These are phyloP conservation scores for Aspergillus indologenus DNA, from an alignment of 495 filamentous ascomycete genomes.

Conservation along the genomic window DNA sequence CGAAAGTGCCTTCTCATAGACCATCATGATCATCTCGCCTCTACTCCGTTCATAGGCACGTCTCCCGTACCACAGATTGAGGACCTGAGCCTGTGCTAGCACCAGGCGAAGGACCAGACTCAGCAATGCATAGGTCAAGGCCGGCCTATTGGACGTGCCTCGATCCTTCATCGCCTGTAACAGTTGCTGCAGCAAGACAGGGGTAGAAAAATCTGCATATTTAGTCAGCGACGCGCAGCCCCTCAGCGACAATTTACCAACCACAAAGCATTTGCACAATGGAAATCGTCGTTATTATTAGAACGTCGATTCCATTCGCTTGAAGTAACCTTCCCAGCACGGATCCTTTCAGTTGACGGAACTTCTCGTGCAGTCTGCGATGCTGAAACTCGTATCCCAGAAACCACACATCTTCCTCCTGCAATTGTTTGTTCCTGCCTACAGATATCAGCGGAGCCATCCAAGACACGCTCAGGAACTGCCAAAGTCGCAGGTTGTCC, in stretches of 20 bases:
- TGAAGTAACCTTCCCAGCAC: conserved; percentile 63
- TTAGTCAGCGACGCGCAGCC: conserved; percentile 10
- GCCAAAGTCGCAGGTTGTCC: conserved; percentile 73
- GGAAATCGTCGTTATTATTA: conserved; percentile 60
- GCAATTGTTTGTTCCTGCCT: conserved; percentile 58
- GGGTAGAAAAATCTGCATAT: conserved; percentile 52
- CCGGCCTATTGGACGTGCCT: conserved; percentile 45
- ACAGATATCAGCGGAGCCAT: conserved; percentile 67
- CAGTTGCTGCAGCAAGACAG: conserved; percentile 69
- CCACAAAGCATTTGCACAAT: conserved; percentile 60
- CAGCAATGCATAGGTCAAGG: conserved; percentile 64
- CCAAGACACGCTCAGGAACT: conserved; percentile 82
- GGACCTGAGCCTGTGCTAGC: conserved; percentile 61
- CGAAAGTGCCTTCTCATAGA: conserved; percentile 79
- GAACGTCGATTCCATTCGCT: conserved; percentile 73
- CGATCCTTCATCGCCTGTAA: conserved; percentile 62
- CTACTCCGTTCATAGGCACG: conserved; percentile 74
- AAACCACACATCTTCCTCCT: conserved; percentile 77
- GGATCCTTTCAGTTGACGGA: conserved; percentile 68
- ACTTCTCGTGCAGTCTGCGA: conserved; percentile 62
- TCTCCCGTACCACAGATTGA: conserved; percentile 71
- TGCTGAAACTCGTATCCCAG: conserved; percentile 77
- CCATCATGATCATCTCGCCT: conserved; percentile 83
- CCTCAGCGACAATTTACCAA: conserved; percentile 16
- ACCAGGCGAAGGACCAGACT: conserved; percentile 58